These are phyloP conservation scores for Warburgia ugandensis DNA, from an alignment of 164 flowering plant species.

Conservation along the genomic window DNA sequence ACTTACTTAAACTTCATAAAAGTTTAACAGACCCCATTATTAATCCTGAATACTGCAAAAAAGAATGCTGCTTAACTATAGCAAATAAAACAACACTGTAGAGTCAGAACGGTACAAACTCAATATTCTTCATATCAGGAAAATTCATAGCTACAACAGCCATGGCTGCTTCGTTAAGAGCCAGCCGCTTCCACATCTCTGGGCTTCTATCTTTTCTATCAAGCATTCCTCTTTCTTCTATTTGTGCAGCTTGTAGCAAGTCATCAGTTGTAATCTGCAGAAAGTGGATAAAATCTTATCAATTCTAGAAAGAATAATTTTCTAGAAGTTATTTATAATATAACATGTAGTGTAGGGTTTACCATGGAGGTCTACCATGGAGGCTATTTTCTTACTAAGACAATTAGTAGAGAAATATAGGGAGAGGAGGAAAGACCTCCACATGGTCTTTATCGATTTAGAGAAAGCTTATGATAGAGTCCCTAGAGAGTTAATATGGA, in stretches of 20 bases:
- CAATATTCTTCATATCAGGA: constrained; percentile 74
- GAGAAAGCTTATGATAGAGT: too few relatives aligned
- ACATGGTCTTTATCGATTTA: too few relatives aligned
- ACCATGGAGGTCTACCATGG: too few relatives aligned
- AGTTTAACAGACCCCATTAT: not conserved
- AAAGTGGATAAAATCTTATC: too few relatives aligned
- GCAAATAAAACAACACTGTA: not conserved
- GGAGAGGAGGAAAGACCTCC: too few relatives aligned
- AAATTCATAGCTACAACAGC: constrained; percentile 86
- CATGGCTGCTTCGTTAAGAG: constrained; percentile 91
- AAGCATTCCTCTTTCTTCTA: constrained; percentile 88
- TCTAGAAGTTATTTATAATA: too few relatives aligned
- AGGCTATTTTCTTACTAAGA: too few relatives aligned
- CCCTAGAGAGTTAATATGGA: too few relatives aligned
- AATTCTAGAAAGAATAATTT: too few relatives aligned
- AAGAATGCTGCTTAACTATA: not conserved
- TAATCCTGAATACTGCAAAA: constrained; percentile 2
- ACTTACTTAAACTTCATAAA: too few relatives aligned
- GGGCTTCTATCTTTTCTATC: constrained; percentile 77
- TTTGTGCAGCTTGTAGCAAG: constrained; percentile 91
- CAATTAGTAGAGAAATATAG: too few relatives aligned
- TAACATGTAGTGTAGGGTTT: too few relatives aligned
- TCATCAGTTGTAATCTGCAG: constrained; percentile 91
- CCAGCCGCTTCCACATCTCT: constrained; percentile 82
- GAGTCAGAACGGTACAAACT: constrained; percentile 47